Evolutionary conservation across 2,329 filamentous ascomycete species (phyloP), one percentile per base, ranked within the genome.

Genomic region (Penicillium oxalicum): DNA sequence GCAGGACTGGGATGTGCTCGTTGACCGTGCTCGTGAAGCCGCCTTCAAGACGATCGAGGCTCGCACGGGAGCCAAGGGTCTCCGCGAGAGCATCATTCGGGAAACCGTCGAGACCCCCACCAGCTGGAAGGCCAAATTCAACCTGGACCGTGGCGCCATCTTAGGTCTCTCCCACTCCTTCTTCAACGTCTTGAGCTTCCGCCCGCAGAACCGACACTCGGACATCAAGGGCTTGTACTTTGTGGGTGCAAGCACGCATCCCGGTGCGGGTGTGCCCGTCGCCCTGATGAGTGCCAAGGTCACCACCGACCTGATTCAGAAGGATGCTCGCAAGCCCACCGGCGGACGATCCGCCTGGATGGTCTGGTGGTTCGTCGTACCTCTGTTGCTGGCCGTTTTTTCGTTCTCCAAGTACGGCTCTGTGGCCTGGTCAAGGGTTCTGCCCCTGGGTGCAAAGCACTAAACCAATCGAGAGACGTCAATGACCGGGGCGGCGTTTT

Each of bases 231-330:
- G 52, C 3, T 65, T 83, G 25, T 88, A 87, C 61, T 88, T 89
- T 61, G 86, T 88, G 0, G 86, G 86, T 32, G 86, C 86, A 1
- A 85, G 81, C 60, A 86, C 85, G 18, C 86, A 90, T 70, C 86
- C 86, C 0, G 86, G 86, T 1, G 88, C 86, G 0, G 86, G 86
- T 0, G 86, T 89, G 18, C 86, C 86, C 3, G 86, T 89, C 9
- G 49, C 52, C 25, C 45, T 57, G 25, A 36, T 48, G 3, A 52
- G 52, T 43, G 47, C 55, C 35, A 53, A 55, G 49, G 39, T 54
- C n/a, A 47, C 55, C 1, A 41, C 40, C 44, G 27, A 51, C 2
- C 11, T 18, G 9, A 50, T 50, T n/a, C 9, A 32, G 9, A 24
- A 24, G 18, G 24, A 24, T 25, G 26, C 40, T n/a, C 7, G n/a